Base-by-base conservation (phyloP, 108 stramenopile species). In the Skeletonema grethae region DNA sequence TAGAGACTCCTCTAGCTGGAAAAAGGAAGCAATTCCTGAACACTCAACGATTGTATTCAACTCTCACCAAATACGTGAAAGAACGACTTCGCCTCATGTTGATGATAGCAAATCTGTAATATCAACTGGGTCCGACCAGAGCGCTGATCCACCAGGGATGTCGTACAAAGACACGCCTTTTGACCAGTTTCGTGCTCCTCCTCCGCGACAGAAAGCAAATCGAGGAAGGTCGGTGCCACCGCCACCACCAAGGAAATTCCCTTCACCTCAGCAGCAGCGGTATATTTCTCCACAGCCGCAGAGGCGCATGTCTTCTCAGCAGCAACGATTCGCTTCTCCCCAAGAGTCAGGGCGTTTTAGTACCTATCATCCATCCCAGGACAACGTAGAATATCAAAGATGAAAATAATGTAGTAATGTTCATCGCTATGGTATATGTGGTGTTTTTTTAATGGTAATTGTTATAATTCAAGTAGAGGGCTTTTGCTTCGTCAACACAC, bases 81-180 rank as follows among this genome's bases (percentile, higher is more conserved):
- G 12, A 12, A 55, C 16, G 2, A 20, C 53, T 38, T 16, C 57
- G 62, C 32, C 31, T 22, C 28, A 43, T 50, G 38, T 57, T 24
- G 65, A 67, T 53, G 77, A 79, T 67, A 60, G 61, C 58, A 69
- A 60, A 57, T 73, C 79, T 18, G 68, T 69, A 13, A 8, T 59
- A 36, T 69, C 78, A 10, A 16, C 66, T 1, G 64, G 70, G 11
- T 79, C 72, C 13, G 72, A 70, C 43, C 79, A 80, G 41, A 73
- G 72, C 2, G 20, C 68, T 9, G 79, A 80, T 69, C 79, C 79
- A 13, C 79, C 79, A 18, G 79, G 79, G 4, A 72, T 72, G 53
- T 80, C 79, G 31, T 80, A 80, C 62, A 69, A 69, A 31, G 35
- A 61, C 20, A 61, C 35, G 0, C 46, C 31, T 32, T 28, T 36